Evolutionary conservation across 106 monocot genomes (phyloP).

Genomic region (Agapanthus africanus): DNA sequence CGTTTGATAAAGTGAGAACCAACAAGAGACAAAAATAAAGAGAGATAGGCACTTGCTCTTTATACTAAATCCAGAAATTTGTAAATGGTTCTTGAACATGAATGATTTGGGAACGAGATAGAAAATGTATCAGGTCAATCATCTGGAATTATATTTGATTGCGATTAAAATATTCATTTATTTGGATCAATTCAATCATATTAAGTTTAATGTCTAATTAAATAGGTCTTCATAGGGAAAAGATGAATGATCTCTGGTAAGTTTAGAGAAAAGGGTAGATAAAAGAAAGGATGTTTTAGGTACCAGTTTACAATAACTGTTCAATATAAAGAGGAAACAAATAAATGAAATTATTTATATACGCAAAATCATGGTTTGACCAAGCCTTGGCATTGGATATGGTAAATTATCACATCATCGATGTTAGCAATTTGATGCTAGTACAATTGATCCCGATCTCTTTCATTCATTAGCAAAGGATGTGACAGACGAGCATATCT

Average conservation of each 20-base stretch:
- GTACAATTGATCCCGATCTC: background rate
- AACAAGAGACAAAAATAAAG: background rate
- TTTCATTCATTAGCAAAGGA: background rate
- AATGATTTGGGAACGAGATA: background rate
- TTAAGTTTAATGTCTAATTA: background rate
- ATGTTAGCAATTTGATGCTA: background rate
- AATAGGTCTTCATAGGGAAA: background rate
- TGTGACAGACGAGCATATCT: no score
- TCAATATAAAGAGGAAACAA: background rate
- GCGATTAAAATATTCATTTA: background rate
- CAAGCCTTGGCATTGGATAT: background rate
- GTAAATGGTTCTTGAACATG: background rate
- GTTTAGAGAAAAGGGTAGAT: background rate
- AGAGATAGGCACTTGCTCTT: background rate
- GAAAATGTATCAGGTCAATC: background rate
- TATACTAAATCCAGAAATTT: background rate
- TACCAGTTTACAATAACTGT: background rate
- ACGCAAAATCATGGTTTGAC: background rate
- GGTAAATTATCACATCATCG: background rate
- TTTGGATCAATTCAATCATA: background rate
- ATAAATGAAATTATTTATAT: background rate
- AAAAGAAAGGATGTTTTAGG: background rate
- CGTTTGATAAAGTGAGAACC: no score
- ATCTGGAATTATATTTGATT: background rate
- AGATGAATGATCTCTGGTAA: background rate